Evolutionary conservation across 108 stramenopile genomes (phyloP).

Genomic region (Discostella pseudostelligera): DNA sequence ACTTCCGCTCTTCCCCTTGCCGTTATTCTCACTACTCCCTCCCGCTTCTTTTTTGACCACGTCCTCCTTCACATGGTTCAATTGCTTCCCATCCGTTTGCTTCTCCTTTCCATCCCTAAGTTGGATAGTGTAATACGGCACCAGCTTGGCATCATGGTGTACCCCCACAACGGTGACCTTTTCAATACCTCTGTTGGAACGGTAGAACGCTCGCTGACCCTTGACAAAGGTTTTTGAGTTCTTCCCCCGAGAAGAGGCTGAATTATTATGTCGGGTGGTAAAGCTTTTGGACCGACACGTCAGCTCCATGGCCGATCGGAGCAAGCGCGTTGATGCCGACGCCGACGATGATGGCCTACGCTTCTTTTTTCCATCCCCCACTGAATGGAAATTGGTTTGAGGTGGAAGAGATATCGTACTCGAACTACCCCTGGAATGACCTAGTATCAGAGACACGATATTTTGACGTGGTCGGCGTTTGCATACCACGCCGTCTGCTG

Average conservation of each 20-base stretch:
- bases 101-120: constrained; percentile 54
- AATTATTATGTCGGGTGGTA: not conserved
- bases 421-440: constrained; percentile 15
- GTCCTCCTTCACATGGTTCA: constrained; percentile 24
- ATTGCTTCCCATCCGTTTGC: constrained; percentile 46
- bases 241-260: not conserved
- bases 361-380: not conserved
- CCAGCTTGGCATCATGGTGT: constrained; percentile 52
- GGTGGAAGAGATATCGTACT: not conserved
- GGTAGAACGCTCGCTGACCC: constrained; percentile 38
- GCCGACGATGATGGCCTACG: not conserved
- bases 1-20: not conserved
- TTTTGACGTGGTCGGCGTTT: constrained; percentile 47
- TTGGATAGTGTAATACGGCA: constrained; percentile 52
- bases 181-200: constrained; percentile 28
- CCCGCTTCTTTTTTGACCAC: not conserved
- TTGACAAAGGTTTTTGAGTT: constrained; percentile 6
- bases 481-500: constrained; percentile 2
- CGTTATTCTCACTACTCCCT: not conserved
- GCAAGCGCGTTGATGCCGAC: not conserved
- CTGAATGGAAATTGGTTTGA: not conserved
- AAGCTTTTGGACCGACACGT: constrained; percentile 16
- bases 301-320: constrained; percentile 27
- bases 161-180: constrained; percentile 45
- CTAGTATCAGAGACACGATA: constrained; percentile 36